A percentile compares a stretch with the other conserved stretches of the same genome.
phyloP scores from a whole-genome alignment of 148 eudicot species.

The Vaccinium vitisidaea region DNA sequence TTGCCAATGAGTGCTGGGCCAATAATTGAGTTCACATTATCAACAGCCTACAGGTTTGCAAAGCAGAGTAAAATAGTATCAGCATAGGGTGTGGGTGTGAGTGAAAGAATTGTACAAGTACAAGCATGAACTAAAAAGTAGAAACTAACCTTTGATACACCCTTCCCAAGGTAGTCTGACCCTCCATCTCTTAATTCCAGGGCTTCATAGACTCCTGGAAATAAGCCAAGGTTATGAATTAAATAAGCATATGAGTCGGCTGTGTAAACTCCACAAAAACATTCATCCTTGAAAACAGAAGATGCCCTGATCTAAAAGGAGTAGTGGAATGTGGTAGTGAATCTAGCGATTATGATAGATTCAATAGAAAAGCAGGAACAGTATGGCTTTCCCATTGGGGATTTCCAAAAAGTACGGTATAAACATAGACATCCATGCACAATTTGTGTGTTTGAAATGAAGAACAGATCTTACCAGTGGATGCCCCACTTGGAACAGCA shows the following conservation, averaged over 20 bases:
- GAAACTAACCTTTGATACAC: constrained; percentile 78
- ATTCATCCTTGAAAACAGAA: not conserved
- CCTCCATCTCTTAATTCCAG: constrained; percentile 97
- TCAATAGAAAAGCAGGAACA: too few species aligned
- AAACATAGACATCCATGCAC: not conserved
- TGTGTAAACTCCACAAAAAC: constrained; percentile 5
- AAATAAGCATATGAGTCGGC: not conserved
- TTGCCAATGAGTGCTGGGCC: constrained; percentile 92
- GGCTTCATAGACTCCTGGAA: constrained; percentile 86
- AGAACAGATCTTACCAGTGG: constrained; percentile 64
- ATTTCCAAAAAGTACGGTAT: too few species aligned
- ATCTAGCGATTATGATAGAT: too few species aligned
- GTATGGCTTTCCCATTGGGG: too few species aligned
- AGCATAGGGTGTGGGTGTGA: constrained; percentile 13
- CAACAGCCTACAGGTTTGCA: constrained; percentile 63
- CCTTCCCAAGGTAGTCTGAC: constrained; percentile 87
- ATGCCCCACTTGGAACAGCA: constrained; percentile 99
- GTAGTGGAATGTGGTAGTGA: too few species aligned
- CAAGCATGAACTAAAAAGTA: not conserved
- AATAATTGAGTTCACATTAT: constrained; percentile 80
- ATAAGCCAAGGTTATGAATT: constrained; percentile 17
- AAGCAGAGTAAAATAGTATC: constrained; percentile 2
- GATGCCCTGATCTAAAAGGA: not conserved
- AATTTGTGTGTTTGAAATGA: not conserved
- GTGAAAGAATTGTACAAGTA: not conserved